Base-by-base conservation (phyloP, 2,329 filamentous ascomycete species). In the Neonectria punicea region DNA sequence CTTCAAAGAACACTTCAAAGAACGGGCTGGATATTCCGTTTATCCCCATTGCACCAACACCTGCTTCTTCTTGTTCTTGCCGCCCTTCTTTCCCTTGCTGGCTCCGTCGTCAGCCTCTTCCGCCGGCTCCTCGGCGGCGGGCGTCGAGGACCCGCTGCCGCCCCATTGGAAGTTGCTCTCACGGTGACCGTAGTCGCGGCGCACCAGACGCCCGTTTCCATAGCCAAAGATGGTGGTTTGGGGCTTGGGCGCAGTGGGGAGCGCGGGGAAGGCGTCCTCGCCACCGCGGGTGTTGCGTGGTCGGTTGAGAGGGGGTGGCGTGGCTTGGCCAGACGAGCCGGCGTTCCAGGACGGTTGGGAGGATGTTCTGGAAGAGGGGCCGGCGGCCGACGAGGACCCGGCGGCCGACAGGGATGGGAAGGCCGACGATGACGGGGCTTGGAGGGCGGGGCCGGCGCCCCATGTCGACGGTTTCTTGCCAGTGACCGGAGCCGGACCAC, bases 181-280 rank as follows among this genome's bases (percentile, higher is more conserved):
- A 36, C 81, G 78, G 6, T 74, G 72, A 9, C 82, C 84, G 43
- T 83, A 79, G 70, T 90, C 87, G 46, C 88, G 78, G 51, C 86
- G 81, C 16, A 90, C 87, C 34, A 82, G 77, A 4, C 80, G 77
- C 4, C 87, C 81, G 5, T 80, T 78, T 2, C 88, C 88, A 70
- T 90, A 89, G 3, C 87, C 87, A 59, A 89, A 89, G 49, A 90
- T 88, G 0, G 86, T 88, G 1, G 86, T 89, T 46, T 83, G 82
- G 3, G 87, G 86, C 73, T 90, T 98, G 0, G 92, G 86, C 1
- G 93, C 94, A 0, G 89, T 85, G 0, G 94, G 94, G 1, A 98
- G 85, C 1, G 93, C 90, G 0, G 94, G 95, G 79, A 98, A 98
- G 0, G 90, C 89, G 67, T 94, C 91, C 49, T 81, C 80, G 51